Conservation (phyloP, 768 basidiomycete species). For the Coprinellus aureogranulatus region DNA sequence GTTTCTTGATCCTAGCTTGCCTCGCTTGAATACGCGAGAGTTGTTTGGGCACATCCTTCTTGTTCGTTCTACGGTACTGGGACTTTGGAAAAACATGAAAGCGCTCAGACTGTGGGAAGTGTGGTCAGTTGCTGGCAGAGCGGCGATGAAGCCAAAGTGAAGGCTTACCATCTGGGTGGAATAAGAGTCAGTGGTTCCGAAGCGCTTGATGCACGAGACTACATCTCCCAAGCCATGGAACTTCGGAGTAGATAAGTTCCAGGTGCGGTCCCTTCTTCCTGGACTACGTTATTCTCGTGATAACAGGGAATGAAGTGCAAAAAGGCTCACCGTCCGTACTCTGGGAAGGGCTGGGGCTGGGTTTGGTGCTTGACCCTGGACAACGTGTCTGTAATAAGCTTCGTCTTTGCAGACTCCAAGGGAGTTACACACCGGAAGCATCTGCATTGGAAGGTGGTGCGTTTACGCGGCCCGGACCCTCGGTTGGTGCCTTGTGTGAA, state of each 20-base stretch:
- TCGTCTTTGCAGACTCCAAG: no score
- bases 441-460: background rate
- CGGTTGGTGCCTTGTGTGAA: background rate
- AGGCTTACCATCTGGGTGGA: slow-evolving; percentile 30
- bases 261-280: slow-evolving; percentile 8
- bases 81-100: background rate
- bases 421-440: background rate
- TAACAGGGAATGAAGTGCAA: background rate
- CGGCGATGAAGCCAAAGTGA: background rate
- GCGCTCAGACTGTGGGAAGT: background rate
- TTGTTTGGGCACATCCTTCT: background rate
- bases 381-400: no score
- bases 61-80: background rate
- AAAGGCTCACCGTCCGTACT: background rate
- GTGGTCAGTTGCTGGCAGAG: no score
- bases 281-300: no score
- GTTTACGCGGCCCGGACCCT: background rate
- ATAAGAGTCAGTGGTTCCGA: slow-evolving; percentile 3
- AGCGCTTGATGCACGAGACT: background rate
- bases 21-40: background rate
- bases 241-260: background rate
- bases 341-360: no score
- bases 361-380: no score
- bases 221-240: slow-evolving; percentile 4
- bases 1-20: background rate